Base-by-base conservation (phyloP, 2,329 filamentous ascomycete genomes). In the Aspergillus tanneri region DNA sequence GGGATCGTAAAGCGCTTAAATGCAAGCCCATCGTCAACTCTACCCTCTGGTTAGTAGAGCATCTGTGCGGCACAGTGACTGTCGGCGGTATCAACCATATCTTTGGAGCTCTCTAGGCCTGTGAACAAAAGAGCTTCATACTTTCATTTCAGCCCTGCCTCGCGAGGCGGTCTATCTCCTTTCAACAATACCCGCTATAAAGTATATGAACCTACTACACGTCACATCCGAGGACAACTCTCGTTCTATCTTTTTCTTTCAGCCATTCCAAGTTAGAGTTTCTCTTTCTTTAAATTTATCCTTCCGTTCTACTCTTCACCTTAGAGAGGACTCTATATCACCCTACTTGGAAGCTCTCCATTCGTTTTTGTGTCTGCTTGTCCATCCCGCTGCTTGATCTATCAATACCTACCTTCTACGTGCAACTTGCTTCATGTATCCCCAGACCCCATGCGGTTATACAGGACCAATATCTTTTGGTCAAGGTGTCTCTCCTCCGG, bases 1-100 rank as follows among this genome's bases (percentile, higher is more conserved):
- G 56, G 57, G 45, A 58, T 59, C 53, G 48, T 46, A 53, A 60
- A 61, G 66, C 66, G 66, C 66, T 69, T 69, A 68, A 67, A 65
- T 62, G 62, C 60, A 66, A 63, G 60, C 48, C 57, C 56, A 58
- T 64, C 58, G 53, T 66, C 55, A 55, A 64, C 54, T 56, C 58
- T 61, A 52, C 54, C 53, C 58, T 61, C 52, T 56, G 25, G 52
- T 54, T 58, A 49, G 39, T 51, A 58, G 54, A 54, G 44, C 52
- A 54, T 54, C 54, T 50, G 48, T 63, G 65, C 64, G 60, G 61
- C 59, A 63, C 60, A 59, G 60, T 50, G 43, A 56, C 14, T 58
- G 54, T 56, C 52, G 57, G 63, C 65, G 65, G 57, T 58, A 63
- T 55, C 54, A 48, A 55, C 37, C 47, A 56, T 38, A 41, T 44